Conservation (phyloP, 768 basidiomycete genomes). For the Chalciporus piperatus region DNA sequence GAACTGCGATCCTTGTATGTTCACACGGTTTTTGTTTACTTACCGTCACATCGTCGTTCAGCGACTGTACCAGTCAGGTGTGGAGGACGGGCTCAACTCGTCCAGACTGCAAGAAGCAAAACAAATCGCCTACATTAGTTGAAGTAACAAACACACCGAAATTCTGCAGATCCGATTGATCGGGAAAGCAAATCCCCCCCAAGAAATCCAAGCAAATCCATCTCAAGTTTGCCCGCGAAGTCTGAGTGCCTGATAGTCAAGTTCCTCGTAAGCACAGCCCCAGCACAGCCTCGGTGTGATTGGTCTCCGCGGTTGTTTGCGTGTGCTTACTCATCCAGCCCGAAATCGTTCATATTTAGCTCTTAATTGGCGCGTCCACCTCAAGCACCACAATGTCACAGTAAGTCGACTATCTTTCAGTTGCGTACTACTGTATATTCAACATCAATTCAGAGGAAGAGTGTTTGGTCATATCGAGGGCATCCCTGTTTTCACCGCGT, state of each 20-base stretch:
- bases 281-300: neutral
- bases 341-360: neutral
- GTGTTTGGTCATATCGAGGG: slow-evolving; percentile 31
- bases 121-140: neutral
- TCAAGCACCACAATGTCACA: slow-evolving; percentile 16
- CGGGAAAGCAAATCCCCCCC: too few species aligned
- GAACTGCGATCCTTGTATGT: neutral
- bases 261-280: neutral
- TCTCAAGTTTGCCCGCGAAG: neutral
- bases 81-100: neutral
- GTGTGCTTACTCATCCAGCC: slow-evolving; percentile 9
- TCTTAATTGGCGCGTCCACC: slow-evolving; percentile 8
- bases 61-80: neutral
- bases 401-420: slow-evolving; percentile 6
- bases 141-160: neutral
- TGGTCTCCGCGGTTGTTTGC: slow-evolving; percentile 11
- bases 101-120: neutral
- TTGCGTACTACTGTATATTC: neutral
- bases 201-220: neutral
- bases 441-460: slow-evolving; percentile 6
- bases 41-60: slow-evolving; percentile 4
- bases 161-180: neutral
- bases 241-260: neutral
- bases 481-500: slow-evolving; percentile 20
- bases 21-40: slow-evolving; percentile 7